Evolutionary conservation across 441 rosid genomes (phyloP).

Genomic region (Euphorbia celastroides): DNA sequence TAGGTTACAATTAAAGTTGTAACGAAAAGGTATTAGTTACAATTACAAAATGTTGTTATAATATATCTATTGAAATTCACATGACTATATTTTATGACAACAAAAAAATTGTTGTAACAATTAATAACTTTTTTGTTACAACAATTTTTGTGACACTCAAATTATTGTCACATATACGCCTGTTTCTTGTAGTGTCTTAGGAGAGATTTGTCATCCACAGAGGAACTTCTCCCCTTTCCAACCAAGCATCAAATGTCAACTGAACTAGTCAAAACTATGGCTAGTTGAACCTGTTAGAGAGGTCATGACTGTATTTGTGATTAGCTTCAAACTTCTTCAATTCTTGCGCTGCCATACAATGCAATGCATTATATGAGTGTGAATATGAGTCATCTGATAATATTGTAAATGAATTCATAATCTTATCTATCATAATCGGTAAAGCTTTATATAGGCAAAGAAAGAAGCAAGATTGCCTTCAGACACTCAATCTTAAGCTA

Average conservation of each 20-base stretch:
- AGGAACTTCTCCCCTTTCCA: not conserved
- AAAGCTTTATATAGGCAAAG: not conserved
- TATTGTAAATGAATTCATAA: constrained; percentile 7
- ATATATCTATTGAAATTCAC: too few species aligned
- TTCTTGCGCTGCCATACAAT: constrained; percentile 32
- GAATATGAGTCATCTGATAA: not conserved
- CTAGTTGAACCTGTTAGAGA: constrained; percentile 1
- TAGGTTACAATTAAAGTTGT: too few species aligned
- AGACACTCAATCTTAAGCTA: not conserved
- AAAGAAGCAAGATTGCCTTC: not conserved
- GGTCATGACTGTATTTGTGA: not conserved
- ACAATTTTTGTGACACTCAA: too few species aligned
- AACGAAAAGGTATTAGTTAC: too few species aligned
- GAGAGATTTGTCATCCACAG: too few species aligned
- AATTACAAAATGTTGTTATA: too few species aligned
- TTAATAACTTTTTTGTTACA: too few species aligned
- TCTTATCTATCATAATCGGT: not conserved
- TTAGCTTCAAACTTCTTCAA: constrained; percentile 23
- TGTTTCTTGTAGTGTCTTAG: too few species aligned
- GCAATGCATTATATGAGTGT: constrained; percentile 4
- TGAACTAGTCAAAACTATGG: constrained; percentile 15
- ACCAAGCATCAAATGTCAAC: not conserved
- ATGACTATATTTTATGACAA: too few species aligned
- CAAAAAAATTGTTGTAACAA: too few species aligned
- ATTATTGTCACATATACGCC: too few species aligned